phyloP scores from a whole-genome alignment of 1,284 basidiomycete species.

The Pseudozyma hubeiensis region DNA sequence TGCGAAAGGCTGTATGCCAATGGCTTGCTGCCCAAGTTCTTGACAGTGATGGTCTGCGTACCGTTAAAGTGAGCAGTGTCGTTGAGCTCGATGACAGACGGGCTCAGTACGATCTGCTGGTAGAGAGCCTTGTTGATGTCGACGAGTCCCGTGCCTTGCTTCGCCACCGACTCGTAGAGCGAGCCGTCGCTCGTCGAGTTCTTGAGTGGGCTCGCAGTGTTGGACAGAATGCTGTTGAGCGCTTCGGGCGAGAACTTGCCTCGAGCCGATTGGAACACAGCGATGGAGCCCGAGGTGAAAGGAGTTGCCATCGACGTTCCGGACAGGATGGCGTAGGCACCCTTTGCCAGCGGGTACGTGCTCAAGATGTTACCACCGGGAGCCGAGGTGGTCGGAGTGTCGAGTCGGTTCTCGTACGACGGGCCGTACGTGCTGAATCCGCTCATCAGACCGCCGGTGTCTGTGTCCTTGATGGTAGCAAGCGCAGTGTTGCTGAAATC shows the following conservation, averaged over 20 bases:
- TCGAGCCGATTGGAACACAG: slow-evolving; percentile 74
- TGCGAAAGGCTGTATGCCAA: slow-evolving; percentile 59
- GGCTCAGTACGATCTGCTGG: slow-evolving; percentile 73
- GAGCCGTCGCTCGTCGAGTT: slow-evolving; percentile 72
- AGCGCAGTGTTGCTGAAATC: slow-evolving; percentile 73
- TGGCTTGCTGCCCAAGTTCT: slow-evolving; percentile 54
- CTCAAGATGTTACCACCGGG: slow-evolving; percentile 73
- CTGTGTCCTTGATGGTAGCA: slow-evolving; percentile 67
- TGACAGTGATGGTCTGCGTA: slow-evolving; percentile 52
- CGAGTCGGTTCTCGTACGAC: slow-evolving; percentile 75
- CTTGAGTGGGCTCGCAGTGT: slow-evolving; percentile 73
- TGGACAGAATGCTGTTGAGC: slow-evolving; percentile 74
- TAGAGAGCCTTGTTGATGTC: slow-evolving; percentile 76
- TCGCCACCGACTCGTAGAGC: slow-evolving; percentile 75
- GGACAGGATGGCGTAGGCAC: slow-evolving; percentile 71
- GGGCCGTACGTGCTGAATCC: slow-evolving; percentile 75
- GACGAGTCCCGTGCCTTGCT: slow-evolving; percentile 78
- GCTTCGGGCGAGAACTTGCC: slow-evolving; percentile 69
- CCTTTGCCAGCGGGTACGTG: slow-evolving; percentile 51
- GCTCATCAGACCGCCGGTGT: slow-evolving; percentile 74
- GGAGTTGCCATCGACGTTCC: slow-evolving; percentile 69
- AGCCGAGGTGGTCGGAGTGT: slow-evolving; percentile 73
- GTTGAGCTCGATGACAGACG: slow-evolving; percentile 76
- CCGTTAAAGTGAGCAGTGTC: slow-evolving; percentile 73
- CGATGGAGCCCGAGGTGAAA: slow-evolving; percentile 76